Evolutionary conservation across 306 rosid species (phyloP), one percentile per base, ranked within the genome.

Genomic region (Corylus americana): DNA sequence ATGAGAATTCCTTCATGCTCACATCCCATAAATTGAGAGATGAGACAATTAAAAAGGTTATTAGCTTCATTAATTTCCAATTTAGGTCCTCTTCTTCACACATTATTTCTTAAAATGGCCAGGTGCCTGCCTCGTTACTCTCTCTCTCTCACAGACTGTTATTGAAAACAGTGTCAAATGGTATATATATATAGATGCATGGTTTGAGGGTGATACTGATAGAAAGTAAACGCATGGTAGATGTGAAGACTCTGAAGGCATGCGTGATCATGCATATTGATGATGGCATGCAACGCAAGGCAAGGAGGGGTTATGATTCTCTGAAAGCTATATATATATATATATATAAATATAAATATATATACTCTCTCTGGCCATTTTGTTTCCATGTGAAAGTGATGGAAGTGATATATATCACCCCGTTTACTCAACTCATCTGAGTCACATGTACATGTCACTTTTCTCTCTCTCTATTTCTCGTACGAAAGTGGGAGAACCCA

Each of bases 61-160:
- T 22, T 22, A 22, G 25, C 25, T 22, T 22, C 25, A 22, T 22
- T 22, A 22, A 22, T 22, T 77, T 47, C 48, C 79, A 12, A 5
- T 82, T 59, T 67, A 20, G 77, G 79, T 44, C 77, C 50, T 55
- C 69, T 76, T 63, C 74, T 42, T 29, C 4, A 66, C 79, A 54
- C 50, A 62, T 72, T 39, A 62, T 72, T 39, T 10, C 18, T 45
- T n/a, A 10, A 53, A 59, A 64, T 59, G 42, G 48, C 71, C 67
- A 57, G 70, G 27, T 77, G 57, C 57, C 29, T 77, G 57, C 57
- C 29, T 18, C 16, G 35, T 70, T 55, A 44, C 9, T 49, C 25
- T 22, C 42, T 11, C 55, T 55, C 72, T 66, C 29, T 44, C 74
- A 4, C 73, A 66, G 58, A 20, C 35, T 63, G 42, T 47, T 18